Evolutionary conservation across 2,329 filamentous ascomycete species (phyloP), one percentile per base, ranked within the genome.

Genomic region (Leptoxyphium fumago): DNA sequence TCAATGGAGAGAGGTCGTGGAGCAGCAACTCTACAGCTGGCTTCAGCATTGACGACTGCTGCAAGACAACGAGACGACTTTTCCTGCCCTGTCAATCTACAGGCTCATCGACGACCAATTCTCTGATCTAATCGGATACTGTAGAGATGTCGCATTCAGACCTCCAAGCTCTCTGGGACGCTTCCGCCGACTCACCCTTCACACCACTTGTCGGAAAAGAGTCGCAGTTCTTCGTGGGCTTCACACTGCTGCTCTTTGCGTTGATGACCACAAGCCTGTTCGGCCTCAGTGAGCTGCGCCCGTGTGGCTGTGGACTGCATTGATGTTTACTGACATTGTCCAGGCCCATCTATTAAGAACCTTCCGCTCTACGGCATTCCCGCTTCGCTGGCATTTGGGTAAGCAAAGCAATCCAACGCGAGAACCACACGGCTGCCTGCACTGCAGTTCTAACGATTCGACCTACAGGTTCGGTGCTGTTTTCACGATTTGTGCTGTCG

Each of bases 401-500:
- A 79, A 59, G 84, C 59, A 39, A 46, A 17, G 39, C 38, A 17
- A 29, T 13, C 21, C 21, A 7, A 15, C 43, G 38, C 5, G 39
- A 32, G 8, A 15, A n/a, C 10, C 17, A n/a, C 10, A 10, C 9
- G 8, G 4, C 36, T n/a, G 68, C 34, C 40, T 43, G 41, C 39
- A 43, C 41, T 13, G 8, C 10, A 10, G 38, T 38, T 40, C 39
- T 48, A 38, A 54, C 46, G 15, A 29, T 38, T 26, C 21, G 21
- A 26, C 45, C 29, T 48, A 36, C 59, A 95, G 89, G 42, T 84
- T 94, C 64, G 91, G 91, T 55, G 82, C 89, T 42, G 87, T 98
- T 39, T 95, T 91, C 69, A 94, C 95, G 82, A 96, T 98, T 68
- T 98, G 91, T 68, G 91, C 88, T 48, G 91, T 91, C 62, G 91